Evolutionary conservation across 768 basidiomycete species (phyloP).

Genomic region (Dioszegia aurantiaca): DNA sequence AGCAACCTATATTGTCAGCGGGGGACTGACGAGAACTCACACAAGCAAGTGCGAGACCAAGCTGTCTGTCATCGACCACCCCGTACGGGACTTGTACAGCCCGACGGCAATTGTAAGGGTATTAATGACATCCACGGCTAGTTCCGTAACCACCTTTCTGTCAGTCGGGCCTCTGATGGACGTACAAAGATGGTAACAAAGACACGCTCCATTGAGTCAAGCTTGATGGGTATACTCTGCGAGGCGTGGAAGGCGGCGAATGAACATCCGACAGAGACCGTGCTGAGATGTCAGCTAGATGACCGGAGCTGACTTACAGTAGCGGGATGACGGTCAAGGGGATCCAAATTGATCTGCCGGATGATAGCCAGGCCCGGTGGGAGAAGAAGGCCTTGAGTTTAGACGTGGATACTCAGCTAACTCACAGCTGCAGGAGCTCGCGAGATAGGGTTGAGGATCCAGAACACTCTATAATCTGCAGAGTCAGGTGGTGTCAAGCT

Average conservation of each 20-base stretch:
- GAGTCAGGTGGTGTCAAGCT: neutral
- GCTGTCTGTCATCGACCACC: neutral
- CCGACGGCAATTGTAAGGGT: neutral
- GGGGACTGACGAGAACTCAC: neutral
- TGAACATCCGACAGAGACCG: neutral
- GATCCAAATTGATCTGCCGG: neutral
- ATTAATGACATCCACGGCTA: slow-evolving; percentile 1
- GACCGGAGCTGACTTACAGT: neutral
- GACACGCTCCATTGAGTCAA: too few species aligned
- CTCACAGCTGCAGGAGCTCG: neutral
- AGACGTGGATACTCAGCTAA: neutral
- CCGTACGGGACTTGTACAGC: neutral
- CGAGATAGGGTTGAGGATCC: neutral
- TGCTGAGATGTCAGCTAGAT: neutral
- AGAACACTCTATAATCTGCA: neutral
- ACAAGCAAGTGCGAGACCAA: neutral
- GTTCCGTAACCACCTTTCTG: neutral
- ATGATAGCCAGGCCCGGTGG: neutral
- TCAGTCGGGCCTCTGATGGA: too few species aligned
- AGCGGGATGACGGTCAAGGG: neutral
- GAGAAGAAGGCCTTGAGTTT: neutral
- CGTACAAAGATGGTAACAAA: too few species aligned
- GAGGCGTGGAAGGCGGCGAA: neutral
- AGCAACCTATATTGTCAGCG: neutral
- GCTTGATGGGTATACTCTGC: too few species aligned